Conservation (phyloP, 768 basidiomycete genomes). For the Lactarius deliciosus region DNA sequence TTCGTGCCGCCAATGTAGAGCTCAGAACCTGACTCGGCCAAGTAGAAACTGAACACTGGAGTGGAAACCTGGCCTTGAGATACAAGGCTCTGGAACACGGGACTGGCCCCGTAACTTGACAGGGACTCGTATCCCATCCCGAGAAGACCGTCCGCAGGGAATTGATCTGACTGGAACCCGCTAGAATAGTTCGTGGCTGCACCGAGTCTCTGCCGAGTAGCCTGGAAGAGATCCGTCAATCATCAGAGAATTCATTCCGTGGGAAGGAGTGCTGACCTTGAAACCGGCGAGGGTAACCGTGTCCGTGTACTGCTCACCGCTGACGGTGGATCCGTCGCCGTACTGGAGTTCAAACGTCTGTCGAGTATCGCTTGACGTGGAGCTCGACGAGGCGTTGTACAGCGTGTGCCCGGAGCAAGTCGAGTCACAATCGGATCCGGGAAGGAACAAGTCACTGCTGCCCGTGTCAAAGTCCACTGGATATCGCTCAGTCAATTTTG, state of each 20-base stretch:
- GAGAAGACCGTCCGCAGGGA: constrained; percentile 43
- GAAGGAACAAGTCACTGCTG: constrained; percentile 39
- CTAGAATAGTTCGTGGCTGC: constrained; percentile 43
- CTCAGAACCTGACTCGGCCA: constrained; percentile 45
- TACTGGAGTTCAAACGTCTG: constrained; percentile 39
- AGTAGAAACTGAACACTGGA: constrained; percentile 50
- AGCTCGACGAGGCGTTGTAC: constrained; percentile 15
- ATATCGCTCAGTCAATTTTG: not conserved
- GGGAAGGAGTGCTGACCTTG: constrained; percentile 14
- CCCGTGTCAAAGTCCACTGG: constrained; percentile 44
- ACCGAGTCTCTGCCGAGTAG: constrained; percentile 44
- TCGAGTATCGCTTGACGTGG: constrained; percentile 31
- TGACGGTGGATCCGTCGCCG: constrained; percentile 41
- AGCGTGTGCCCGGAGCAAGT: constrained; percentile 33
- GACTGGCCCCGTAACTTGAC: constrained; percentile 30
- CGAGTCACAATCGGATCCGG: constrained; percentile 33
- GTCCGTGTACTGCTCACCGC: constrained; percentile 45
- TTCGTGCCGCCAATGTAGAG: constrained; percentile 28
- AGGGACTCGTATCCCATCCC: constrained; percentile 40
- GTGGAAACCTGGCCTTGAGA: constrained; percentile 37
- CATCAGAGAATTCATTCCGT: not conserved
- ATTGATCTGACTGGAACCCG: constrained; percentile 33
- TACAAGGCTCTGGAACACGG: constrained; percentile 45
- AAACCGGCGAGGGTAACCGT: constrained; percentile 43
- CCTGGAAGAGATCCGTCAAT: constrained; percentile 31